phyloP scores from a whole-genome alignment of 176 grass and related monocot genomes.

The Typha latifolia region DNA sequence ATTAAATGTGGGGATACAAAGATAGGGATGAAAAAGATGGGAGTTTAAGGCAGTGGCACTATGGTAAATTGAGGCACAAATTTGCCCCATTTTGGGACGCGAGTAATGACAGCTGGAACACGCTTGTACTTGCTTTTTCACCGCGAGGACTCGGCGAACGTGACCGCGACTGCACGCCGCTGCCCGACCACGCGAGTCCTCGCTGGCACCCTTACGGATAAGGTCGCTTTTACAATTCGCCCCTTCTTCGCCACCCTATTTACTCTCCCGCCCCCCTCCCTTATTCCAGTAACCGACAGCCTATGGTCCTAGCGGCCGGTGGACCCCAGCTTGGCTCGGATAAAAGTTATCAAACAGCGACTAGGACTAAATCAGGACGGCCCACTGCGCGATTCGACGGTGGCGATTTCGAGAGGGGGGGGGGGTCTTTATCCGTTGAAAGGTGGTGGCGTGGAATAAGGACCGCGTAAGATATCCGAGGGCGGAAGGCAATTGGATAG shows the following conservation, averaged over 20 bases:
- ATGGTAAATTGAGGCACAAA: too few relatives aligned
- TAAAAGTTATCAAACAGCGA: too few relatives aligned
- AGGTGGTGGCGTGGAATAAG: not conserved
- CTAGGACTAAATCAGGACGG: too few relatives aligned
- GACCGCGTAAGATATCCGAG: not conserved
- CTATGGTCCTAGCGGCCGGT: too few relatives aligned
- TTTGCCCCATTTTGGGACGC: too few relatives aligned
- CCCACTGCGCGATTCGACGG: too few relatives aligned
- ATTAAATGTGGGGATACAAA: too few relatives aligned
- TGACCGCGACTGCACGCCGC: conserved; percentile 15
- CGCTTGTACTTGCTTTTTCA: not conserved
- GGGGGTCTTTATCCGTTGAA: not conserved
- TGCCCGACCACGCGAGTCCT: conserved; percentile 5
- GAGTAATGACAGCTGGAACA: not conserved
- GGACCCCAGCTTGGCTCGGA: too few relatives aligned
- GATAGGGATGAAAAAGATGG: too few relatives aligned
- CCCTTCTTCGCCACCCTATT: not conserved
- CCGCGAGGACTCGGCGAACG: not conserved
- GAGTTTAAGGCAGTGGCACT: not conserved
- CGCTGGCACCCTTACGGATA: not conserved
- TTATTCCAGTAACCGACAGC: not conserved
- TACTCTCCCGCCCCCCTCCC: not conserved
- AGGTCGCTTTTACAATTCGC: not conserved
- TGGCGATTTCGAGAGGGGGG: not conserved
- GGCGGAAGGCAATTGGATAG: not conserved